Percentiles rank a stretch among this genome's conserved stretches.
Evolutionary conservation across 2,329 filamentous ascomycete species (phyloP).

Genomic region (Parasarocladium wereldwijsianum): DNA sequence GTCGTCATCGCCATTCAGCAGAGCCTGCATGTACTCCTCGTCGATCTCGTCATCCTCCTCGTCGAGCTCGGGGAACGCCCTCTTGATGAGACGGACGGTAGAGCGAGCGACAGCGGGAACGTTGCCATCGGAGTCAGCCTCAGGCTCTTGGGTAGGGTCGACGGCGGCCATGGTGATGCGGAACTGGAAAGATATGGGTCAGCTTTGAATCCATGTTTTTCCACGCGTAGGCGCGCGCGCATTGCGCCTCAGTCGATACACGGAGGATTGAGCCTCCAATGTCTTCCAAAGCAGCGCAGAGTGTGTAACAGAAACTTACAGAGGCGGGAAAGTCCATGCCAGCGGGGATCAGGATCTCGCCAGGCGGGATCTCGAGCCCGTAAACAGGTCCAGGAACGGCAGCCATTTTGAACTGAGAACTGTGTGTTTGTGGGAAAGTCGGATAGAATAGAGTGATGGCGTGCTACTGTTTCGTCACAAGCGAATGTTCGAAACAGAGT

Average conservation of each 20-base stretch:
- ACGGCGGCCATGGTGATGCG: constrained; percentile 98
- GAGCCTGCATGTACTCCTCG: constrained; percentile 46
- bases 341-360: constrained; percentile 69
- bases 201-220: no score
- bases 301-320: constrained; percentile 40
- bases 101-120: constrained; percentile 53
- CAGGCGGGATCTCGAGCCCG: constrained; percentile 79
- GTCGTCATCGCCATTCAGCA: constrained; percentile 36
- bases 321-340: constrained; percentile 67
- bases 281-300: not conserved
- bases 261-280: no score
- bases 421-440: constrained; percentile 4
- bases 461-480: not conserved
- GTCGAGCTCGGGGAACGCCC: constrained; percentile 42
- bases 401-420: constrained; percentile 30
- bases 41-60: constrained; percentile 47
- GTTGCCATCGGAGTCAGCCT: constrained; percentile 49
- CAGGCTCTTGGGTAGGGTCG: constrained; percentile 67
- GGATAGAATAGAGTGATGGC: no score
- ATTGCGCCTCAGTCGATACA: no score
- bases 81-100: constrained; percentile 82
- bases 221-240: no score
- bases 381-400: constrained; percentile 65
- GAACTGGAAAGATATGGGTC: constrained; percentile 64
- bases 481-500: not conserved